phyloP scores from a whole-genome alignment of 2,329 filamentous ascomycete genomes.

The Ophiosphaerella korrae region DNA sequence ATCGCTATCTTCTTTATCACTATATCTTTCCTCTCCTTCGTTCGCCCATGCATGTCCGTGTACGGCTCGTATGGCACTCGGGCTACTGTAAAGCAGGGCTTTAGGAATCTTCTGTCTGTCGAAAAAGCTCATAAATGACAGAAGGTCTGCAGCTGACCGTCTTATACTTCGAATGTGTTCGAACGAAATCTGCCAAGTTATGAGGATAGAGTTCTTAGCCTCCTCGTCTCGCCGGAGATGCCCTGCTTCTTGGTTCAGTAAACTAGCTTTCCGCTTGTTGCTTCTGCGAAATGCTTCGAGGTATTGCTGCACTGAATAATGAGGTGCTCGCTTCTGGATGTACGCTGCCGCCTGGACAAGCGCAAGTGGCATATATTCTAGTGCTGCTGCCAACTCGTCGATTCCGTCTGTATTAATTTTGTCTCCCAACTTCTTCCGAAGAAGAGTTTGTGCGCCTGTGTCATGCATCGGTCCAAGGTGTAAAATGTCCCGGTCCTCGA shows the following conservation, averaged over 20 bases:
- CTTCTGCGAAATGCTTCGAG: slow-evolving; percentile 32
- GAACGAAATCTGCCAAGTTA: slow-evolving; percentile 41
- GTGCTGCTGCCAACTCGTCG: slow-evolving; percentile 16
- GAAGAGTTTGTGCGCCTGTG: slow-evolving; percentile 25
- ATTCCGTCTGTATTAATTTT: slow-evolving; percentile 1
- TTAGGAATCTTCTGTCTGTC: slow-evolving; percentile 49
- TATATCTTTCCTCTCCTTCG: not conserved
- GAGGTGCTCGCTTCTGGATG: slow-evolving; percentile 25
- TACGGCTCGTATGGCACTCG: not conserved
- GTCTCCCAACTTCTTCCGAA: slow-evolving; percentile 24
- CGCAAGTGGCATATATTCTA: slow-evolving; percentile 10
- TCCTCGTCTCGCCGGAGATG: not conserved
- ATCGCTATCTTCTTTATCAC: no score
- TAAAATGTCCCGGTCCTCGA: slow-evolving; percentile 14
- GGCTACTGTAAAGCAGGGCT: not conserved
- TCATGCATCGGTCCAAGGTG: slow-evolving; percentile 22
- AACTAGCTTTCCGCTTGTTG: slow-evolving; percentile 27
- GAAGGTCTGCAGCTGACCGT: slow-evolving; percentile 47
- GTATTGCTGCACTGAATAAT: not conserved
- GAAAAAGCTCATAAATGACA: slow-evolving; percentile 56
- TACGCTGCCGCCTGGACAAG: slow-evolving; percentile 16
- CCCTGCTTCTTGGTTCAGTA: not conserved
- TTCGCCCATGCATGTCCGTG: not conserved
- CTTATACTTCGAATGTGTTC: slow-evolving; percentile 36
- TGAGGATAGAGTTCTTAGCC: slow-evolving; percentile 43